These are phyloP conservation scores for Penicillium vulpinum DNA, from an alignment of 2,329 filamentous ascomycete genomes.

Conservation along the genomic window DNA sequence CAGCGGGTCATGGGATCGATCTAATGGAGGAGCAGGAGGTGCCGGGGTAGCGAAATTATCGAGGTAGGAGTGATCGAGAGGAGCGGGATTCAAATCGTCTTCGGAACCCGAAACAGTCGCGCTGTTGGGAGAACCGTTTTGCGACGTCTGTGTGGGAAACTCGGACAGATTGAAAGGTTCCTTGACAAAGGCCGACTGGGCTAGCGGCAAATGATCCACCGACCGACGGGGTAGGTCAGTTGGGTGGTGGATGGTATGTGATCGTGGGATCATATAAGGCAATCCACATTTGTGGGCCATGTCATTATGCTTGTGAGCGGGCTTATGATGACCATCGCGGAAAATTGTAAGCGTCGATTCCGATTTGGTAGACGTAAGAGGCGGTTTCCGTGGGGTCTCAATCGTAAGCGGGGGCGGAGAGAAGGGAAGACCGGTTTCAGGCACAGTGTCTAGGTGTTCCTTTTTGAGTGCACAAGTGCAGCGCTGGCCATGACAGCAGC, in stretches of 20 bases:
- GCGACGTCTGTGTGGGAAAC: slow-evolving; percentile 17
- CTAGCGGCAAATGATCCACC: slow-evolving; percentile 53
- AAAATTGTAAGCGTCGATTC: slow-evolving; percentile 62
- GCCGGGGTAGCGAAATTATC: slow-evolving; percentile 28
- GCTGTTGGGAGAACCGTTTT: slow-evolving; percentile 50
- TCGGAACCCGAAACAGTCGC: slow-evolving; percentile 27
- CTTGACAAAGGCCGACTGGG: slow-evolving; percentile 33
- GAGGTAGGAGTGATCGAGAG: slow-evolving; percentile 36
- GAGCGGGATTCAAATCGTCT: slow-evolving; percentile 27
- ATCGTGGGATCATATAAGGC: slow-evolving; percentile 62
- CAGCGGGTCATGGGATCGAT: slow-evolving; percentile 22
- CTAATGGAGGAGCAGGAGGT: slow-evolving; percentile 22
- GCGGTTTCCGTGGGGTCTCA: slow-evolving; percentile 54
- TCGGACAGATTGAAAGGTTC: slow-evolving; percentile 28
- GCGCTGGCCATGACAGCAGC: slow-evolving; percentile 60
- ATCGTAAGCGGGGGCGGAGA: slow-evolving; percentile 40
- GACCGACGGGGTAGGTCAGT: slow-evolving; percentile 52
- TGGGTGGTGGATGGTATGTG: slow-evolving; percentile 52
- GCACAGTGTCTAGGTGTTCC: slow-evolving; percentile 54
- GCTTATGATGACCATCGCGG: slow-evolving; percentile 65
- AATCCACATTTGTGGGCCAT: slow-evolving; percentile 62
- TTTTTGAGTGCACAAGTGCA: slow-evolving; percentile 64
- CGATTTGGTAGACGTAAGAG: slow-evolving; percentile 58
- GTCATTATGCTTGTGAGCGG: slow-evolving; percentile 64
- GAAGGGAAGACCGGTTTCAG: slow-evolving; percentile 47